A percentile compares a stretch with the other conserved stretches of the same genome.
Conservation (phyloP, 768 basidiomycete genomes). For the Tulasnella sp. region DNA sequence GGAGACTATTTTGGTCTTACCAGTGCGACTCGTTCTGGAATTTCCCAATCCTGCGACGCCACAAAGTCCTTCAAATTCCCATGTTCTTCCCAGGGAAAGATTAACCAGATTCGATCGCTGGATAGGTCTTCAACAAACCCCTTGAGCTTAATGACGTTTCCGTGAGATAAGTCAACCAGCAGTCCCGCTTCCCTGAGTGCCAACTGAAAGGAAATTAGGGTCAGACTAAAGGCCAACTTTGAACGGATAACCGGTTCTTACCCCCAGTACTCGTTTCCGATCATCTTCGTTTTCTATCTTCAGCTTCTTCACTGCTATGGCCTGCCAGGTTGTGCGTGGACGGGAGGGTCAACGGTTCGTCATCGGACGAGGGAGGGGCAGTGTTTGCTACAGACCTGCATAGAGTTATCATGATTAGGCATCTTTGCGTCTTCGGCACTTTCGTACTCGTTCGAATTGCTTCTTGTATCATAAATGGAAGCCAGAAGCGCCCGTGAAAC, state of each 20-base stretch:
- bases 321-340: background rate
- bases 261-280: background rate
- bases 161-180: background rate
- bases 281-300: background rate
- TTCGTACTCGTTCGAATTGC: too few relatives aligned
- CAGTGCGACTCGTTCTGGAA: background rate
- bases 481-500: too few relatives aligned
- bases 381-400: too few relatives aligned
- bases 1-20: background rate
- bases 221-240: background rate
- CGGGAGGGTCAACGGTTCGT: too few relatives aligned
- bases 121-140: background rate
- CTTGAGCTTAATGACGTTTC: background rate
- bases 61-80: slow-evolving; percentile 2
- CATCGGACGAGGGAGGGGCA: too few relatives aligned
- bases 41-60: background rate
- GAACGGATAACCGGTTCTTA: background rate
- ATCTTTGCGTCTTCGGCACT: too few relatives aligned
- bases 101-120: background rate
- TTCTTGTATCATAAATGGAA: too few relatives aligned
- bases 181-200: background rate
- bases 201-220: background rate
- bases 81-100: background rate
- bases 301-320: background rate
- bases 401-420: too few relatives aligned